Conservation (phyloP, 2,329 filamentous ascomycete genomes). For the Fusarium globosum region DNA sequence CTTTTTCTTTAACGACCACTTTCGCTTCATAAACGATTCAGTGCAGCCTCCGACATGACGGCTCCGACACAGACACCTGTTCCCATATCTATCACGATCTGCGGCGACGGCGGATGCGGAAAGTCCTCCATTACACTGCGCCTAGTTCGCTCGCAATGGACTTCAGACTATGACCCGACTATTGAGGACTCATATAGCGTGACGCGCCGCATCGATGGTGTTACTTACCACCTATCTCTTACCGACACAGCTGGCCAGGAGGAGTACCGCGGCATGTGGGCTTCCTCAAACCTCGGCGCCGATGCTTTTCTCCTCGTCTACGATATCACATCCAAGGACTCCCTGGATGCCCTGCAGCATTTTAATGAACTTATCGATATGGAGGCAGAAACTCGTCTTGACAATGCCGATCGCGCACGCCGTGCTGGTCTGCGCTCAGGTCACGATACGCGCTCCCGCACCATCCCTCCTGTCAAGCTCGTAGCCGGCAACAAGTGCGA, state of each 20-base stretch:
- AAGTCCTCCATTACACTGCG: constrained; percentile 88
- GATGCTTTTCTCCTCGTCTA: constrained; percentile 90
- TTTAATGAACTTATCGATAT: constrained; percentile 88
- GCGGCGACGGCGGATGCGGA: constrained; percentile 85
- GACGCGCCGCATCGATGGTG: constrained; percentile 81
- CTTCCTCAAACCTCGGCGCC: constrained; percentile 78
- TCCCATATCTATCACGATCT: constrained; percentile 81
- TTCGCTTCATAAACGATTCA: background rate
- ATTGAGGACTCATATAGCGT: constrained; percentile 89
- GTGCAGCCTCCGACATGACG: constrained; percentile 29
- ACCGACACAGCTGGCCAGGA: constrained; percentile 92
- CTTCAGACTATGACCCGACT: constrained; percentile 82
- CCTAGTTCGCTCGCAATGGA: constrained; percentile 85
- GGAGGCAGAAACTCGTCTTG: constrained; percentile 76
- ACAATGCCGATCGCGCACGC: constrained; percentile 67
- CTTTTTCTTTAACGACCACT: background rate
- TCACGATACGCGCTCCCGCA: constrained; percentile 55
- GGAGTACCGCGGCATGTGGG: constrained; percentile 90
- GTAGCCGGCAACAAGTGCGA: constrained; percentile 91
- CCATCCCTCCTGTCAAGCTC: constrained; percentile 81
- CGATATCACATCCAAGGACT: constrained; percentile 80
- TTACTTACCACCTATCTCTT: constrained; percentile 81
- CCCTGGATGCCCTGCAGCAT: constrained; percentile 77
- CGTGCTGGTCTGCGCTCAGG: constrained; percentile 53
- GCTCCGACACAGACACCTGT: constrained; percentile 52